Evolutionary conservation across 2,329 filamentous ascomycete species (phyloP).

Genomic region (Diaporthe citri): DNA sequence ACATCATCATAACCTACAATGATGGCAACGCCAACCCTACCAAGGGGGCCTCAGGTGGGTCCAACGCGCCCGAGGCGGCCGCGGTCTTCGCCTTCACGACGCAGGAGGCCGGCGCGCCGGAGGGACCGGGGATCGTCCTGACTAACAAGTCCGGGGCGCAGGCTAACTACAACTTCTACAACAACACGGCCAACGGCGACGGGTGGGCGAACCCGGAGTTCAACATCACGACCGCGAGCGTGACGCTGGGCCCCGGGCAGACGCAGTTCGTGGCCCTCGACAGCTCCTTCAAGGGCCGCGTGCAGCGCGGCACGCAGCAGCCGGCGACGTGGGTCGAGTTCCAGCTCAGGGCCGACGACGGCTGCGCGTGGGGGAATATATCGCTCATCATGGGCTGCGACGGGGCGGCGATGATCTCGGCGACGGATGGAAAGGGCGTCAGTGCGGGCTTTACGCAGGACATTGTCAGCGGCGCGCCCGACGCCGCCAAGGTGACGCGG

Average conservation of each 20-base stretch:
- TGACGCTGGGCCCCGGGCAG: background rate
- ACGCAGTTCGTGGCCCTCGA: background rate
- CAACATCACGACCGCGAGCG: conserved; percentile 11
- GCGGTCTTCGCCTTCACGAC: background rate
- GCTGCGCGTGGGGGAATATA: conserved; percentile 54
- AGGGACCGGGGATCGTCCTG: conserved; percentile 2
- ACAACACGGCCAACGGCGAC: conserved; percentile 4
- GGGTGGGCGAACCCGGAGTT: conserved; percentile 20
- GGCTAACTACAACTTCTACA: conserved; percentile 23
- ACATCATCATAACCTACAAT: conserved; percentile 54
- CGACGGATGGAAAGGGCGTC: conserved; percentile 54
- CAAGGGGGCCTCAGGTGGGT: conserved; percentile 19
- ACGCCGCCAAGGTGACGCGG: conserved; percentile 49
- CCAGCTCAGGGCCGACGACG: conserved; percentile 53
- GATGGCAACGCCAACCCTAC: conserved; percentile 45
- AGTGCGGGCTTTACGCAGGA: conserved; percentile 48
- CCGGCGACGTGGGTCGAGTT: conserved; percentile 56
- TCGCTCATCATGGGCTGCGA: conserved; percentile 54
- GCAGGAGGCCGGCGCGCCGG: background rate
- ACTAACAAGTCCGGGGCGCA: conserved; percentile 23
- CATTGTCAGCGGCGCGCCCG: conserved; percentile 46
- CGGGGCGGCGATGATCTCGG: conserved; percentile 52
- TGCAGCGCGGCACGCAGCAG: conserved; percentile 53
- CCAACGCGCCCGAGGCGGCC: background rate
- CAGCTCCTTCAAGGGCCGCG: conserved; percentile 18